Conservation (phyloP, 2,329 filamentous ascomycete species). For the Bipolaris victoriae region DNA sequence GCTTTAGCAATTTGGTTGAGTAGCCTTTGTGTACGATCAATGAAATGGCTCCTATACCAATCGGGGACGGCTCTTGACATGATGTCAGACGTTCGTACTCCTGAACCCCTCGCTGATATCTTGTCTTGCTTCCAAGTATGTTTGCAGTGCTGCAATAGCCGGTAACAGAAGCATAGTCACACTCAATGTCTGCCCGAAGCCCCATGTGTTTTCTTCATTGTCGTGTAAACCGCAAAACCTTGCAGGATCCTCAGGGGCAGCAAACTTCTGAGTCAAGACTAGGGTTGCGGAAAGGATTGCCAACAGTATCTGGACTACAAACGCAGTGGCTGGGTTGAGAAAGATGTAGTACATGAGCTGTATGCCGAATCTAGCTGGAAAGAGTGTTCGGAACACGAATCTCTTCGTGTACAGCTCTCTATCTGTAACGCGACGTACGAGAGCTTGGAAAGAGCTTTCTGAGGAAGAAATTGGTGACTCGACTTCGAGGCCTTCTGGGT, state of each 20-base stretch:
- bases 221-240: conserved; percentile 34
- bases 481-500: no score
- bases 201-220: conserved; percentile 36
- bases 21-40: no score
- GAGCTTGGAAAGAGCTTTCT: no score
- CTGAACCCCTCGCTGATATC: conserved; percentile 23
- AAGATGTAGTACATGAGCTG: conserved; percentile 31
- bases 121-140: conserved; percentile 37
- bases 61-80: no score
- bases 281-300: conserved; percentile 31
- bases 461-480: no score
- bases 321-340: conserved; percentile 36
- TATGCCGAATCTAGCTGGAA: conserved; percentile 22
- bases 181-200: conserved; percentile 41
- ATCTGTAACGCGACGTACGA: no score
- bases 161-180: conserved; percentile 39
- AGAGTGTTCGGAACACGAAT: not conserved
- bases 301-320: conserved; percentile 35
- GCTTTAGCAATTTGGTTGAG: not conserved
- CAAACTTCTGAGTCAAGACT: conserved; percentile 39
- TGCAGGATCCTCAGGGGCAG: conserved; percentile 23
- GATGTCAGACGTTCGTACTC: not conserved
- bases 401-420: no score
- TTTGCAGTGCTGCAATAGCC: conserved; percentile 33
- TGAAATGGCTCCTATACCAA: no score